Conservation (phyloP, 2,329 filamentous ascomycete genomes). For the Cytospora leucostoma region DNA sequence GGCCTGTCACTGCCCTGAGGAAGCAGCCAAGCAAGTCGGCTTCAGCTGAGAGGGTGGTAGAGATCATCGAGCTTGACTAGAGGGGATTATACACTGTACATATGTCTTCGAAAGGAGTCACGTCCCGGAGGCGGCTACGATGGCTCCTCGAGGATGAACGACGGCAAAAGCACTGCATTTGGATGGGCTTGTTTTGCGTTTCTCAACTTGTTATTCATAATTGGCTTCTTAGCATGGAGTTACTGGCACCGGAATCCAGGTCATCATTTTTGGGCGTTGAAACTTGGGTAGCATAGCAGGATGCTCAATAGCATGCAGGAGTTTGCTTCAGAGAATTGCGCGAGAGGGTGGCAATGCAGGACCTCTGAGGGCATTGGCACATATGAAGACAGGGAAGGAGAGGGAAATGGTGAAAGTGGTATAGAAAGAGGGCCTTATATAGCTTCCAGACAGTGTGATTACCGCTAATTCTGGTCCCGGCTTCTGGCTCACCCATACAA, state of each 20-base stretch:
- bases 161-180: slow-evolving; percentile 5
- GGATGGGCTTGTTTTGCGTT: neutral
- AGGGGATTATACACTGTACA: neutral
- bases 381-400: neutral
- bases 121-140: neutral
- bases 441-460: neutral
- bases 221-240: slow-evolving; percentile 23
- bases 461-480: neutral
- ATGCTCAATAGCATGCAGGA: neutral
- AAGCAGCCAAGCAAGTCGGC: slow-evolving; percentile 7
- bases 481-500: neutral
- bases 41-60: slow-evolving; percentile 17
- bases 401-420: neutral
- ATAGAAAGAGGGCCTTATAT: neutral
- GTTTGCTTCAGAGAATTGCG: neutral
- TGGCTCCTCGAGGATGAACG: neutral
- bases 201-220: neutral
- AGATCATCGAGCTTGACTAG: slow-evolving; percentile 26
- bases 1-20: slow-evolving; percentile 17
- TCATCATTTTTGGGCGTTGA: neutral
- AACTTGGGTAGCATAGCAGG: neutral
- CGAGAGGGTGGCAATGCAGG: neutral
- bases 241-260: slow-evolving; percentile 8
- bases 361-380: neutral
- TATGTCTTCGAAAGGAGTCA: neutral